Percentiles rank a stretch among this genome's conserved stretches.
These are phyloP conservation scores for Neurospora tetraspora DNA, from an alignment of 495 filamentous ascomycete species.

Conservation along the genomic window DNA sequence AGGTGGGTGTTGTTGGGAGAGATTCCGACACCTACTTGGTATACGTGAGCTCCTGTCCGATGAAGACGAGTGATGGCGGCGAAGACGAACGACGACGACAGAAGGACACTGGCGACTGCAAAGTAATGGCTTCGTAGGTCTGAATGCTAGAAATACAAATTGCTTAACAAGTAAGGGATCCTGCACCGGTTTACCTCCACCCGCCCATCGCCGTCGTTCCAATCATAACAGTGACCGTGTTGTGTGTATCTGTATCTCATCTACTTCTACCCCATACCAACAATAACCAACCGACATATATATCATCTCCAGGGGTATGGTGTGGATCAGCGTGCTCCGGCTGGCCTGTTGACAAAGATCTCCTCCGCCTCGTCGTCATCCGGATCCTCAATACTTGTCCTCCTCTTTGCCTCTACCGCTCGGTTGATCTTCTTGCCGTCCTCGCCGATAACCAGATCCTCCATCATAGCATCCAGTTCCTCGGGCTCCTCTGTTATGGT, in stretches of 20 bases:
- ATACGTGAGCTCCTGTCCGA: conserved; percentile 25
- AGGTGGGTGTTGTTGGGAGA: conserved; percentile 42
- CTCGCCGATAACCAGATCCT: conserved; percentile 22
- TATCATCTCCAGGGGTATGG: neutral
- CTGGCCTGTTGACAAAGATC: conserved; percentile 7
- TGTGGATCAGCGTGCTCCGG: neutral
- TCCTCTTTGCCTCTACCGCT: conserved; percentile 40
- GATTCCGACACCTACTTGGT: conserved; percentile 48
- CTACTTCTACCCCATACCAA: neutral
- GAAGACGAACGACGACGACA: neutral
- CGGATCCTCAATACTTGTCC: conserved; percentile 48
- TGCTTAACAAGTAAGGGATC: neutral
- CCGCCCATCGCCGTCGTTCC: neutral
- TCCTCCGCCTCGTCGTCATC: conserved; percentile 38
- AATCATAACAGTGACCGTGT: neutral
- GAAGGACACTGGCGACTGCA: neutral
- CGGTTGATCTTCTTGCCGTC: conserved; percentile 35
- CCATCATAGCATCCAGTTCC: conserved; percentile 16
- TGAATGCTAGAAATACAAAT: neutral
- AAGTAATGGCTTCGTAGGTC: neutral
- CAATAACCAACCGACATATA: neutral
- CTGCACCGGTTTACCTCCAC: neutral
- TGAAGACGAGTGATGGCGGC: too few relatives aligned
- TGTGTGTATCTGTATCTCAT: neutral
- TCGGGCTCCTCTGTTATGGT: conserved; percentile 23